Base-by-base conservation (phyloP, 352 stramenopile genomes). In the Saprolegnia diclina region DNA sequence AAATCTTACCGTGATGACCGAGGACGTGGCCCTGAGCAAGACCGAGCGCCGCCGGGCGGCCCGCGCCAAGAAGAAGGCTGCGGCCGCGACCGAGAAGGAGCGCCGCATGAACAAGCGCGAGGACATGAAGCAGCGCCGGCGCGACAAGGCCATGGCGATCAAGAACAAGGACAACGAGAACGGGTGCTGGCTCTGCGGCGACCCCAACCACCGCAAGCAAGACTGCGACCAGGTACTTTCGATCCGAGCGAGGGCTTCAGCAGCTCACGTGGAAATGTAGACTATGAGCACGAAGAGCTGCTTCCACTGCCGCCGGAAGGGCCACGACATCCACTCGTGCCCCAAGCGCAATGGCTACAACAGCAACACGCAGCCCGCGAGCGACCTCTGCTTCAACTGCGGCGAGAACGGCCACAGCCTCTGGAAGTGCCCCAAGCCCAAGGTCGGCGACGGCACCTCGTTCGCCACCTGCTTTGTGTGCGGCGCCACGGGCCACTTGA, bases 401-500 rank as follows among this genome's bases (percentile, higher is more conserved):
- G 89, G 89, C 40, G 81, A 78, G 3, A 67, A 62, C 29, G 74
- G 82, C 64, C 89, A 97, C 74, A 74, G 74, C 26, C 74, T 96
- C 40, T 77, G 82, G 22, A 81, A 92, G 73, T 97, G 89, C 50
- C 76, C 67, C 13, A 79, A 83, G 62, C 80, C 83, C 5, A 80
- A 76, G 50, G 75, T 88, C 21, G 86, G 87, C 65, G 80, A 80
- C 21, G 85, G 84, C 16, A 78, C 83, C 22, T 75, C 80, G 21
- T 93, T 81, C 72, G 87, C 87, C 22, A 91, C 82, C 63, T 97
- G 89, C 74, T 97, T 95, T 71, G 82, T 97, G 45, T 97, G 89
- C 74, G 77, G 85, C 61, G 78, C 90, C 66, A 88, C 83, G 32
- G 89, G 89, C 46, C 89, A 97, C 72, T 73, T 97, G 70, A 94